Conservation (phyloP, 306 rosid species). For the Sesbania bispinosa region DNA sequence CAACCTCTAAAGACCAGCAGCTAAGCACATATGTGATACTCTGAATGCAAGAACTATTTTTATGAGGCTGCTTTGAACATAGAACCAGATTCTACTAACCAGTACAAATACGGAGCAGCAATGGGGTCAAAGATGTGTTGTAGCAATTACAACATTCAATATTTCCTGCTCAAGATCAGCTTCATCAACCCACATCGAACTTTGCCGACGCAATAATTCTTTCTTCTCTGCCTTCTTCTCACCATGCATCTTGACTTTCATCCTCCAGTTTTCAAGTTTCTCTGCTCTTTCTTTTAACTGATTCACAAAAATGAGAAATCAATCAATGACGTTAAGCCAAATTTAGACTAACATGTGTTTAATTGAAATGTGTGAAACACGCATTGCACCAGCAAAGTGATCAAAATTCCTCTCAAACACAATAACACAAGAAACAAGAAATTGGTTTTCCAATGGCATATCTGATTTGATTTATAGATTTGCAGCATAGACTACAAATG, state of each 20-base stretch:
- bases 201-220: constrained; percentile 46
- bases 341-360: not conserved
- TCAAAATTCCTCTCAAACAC: not conserved
- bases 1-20: not conserved
- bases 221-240: constrained; percentile 61
- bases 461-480: not conserved
- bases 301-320: constrained; percentile 1
- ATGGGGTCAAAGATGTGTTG: constrained; percentile 35
- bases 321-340: not conserved
- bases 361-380: not conserved
- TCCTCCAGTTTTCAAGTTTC: constrained; percentile 78
- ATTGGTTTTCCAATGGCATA: constrained; percentile 5
- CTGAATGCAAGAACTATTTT: constrained; percentile 2
- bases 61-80: constrained; percentile 2
- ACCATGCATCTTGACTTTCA: constrained; percentile 41
- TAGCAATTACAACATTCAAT: constrained; percentile 21
- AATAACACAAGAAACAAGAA: not conserved
- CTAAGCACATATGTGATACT: not conserved
- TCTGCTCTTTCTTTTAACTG: constrained; percentile 81
- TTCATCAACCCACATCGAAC: constrained; percentile 74
- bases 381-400: not conserved
- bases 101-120: constrained; percentile 9
- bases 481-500: not conserved
- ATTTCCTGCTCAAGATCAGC: constrained; percentile 44
- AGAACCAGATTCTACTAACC: constrained; percentile 12